Evolutionary conservation across 2,329 filamentous ascomycete genomes (phyloP), one percentile per base, ranked within the genome.

Genomic region (Aspergillus sp.): DNA sequence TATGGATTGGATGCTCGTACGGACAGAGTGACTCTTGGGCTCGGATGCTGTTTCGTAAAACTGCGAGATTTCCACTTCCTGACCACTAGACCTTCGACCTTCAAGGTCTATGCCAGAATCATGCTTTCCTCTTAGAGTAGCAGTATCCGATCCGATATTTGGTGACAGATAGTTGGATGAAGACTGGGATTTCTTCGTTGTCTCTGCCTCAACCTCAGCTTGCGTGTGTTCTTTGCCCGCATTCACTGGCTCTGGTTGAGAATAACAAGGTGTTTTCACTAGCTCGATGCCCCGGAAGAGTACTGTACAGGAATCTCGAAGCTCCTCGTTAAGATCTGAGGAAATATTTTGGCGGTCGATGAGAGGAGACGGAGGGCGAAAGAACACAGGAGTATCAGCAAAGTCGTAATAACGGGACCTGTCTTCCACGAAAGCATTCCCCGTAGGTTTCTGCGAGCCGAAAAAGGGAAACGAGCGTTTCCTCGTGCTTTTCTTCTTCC

Each of bases 241-340:
- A 7, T 26, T 33, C 30, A 13, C 13, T 39, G 35, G 6, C 40
- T 44, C n/a, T 30, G 26, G 19, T 28, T 8, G 37, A 10, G 26
- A 38, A 6, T 36, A 29, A 5, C 12, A 39, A 7, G 45, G 37
- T 10, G 44, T 42, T 27, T 51, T 40, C 6, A 53, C 58, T 40
- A 52, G 56, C 34, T 62, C 59, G 45, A 62, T 61, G 38, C 43
- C 59, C 48, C 60, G 58, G 40, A 55, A 57, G 26, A 60, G 62
- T 40, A 61, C 53, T 19, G 54, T 56, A 43, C 68, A 70, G 11
- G 66, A 51, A 38, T 62, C 53, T 45, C 61, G 59, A 30, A 70
- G 45, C 36, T 69, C 56, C 2, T 49, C 56, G 42, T 68, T 66
- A 5, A 68, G 39, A 19, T 63, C 56, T 6, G 57, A 54, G 3